These are phyloP conservation scores for Salix dunnii DNA, from an alignment of 345 rosid genomes.

Conservation along the genomic window DNA sequence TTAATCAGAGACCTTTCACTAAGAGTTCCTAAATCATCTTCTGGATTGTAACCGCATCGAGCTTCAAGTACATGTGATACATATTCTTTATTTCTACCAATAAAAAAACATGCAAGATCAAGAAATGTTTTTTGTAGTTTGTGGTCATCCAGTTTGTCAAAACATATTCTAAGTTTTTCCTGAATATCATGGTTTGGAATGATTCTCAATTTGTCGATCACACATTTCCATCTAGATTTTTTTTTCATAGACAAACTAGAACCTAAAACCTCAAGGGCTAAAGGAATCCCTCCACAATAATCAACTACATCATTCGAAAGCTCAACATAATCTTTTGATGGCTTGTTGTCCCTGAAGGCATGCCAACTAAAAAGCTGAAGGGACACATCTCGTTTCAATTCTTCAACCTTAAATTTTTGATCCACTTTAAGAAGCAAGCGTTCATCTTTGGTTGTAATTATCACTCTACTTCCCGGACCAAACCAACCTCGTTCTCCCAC, in stretches of 20 bases:
- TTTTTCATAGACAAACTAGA: background rate
- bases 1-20: background rate
- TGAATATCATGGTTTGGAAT: background rate
- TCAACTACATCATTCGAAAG: background rate
- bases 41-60: background rate
- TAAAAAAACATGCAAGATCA: background rate
- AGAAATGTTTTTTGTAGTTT: background rate
- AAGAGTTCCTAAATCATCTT: background rate
- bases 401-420: background rate
- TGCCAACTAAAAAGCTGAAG: conserved; percentile 6
- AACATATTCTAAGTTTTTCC: background rate
- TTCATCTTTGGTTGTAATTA: conserved; percentile 6
- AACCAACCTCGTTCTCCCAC: conserved; percentile 2
- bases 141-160: background rate
- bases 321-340: background rate
- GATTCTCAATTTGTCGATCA: background rate
- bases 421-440: background rate
- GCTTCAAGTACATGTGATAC: background rate
- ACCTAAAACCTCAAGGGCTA: conserved; percentile 15
- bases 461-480: conserved; percentile 2
- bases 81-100: background rate
- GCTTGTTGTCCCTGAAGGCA: conserved; percentile 7
- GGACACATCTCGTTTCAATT: background rate
- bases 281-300: conserved; percentile 7
- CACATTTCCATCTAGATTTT: conserved; percentile 3